Percentiles rank a stretch among this genome's conserved stretches.
Conservation (phyloP, 2,329 filamentous ascomycete species). For the Cytospora piceicola region DNA sequence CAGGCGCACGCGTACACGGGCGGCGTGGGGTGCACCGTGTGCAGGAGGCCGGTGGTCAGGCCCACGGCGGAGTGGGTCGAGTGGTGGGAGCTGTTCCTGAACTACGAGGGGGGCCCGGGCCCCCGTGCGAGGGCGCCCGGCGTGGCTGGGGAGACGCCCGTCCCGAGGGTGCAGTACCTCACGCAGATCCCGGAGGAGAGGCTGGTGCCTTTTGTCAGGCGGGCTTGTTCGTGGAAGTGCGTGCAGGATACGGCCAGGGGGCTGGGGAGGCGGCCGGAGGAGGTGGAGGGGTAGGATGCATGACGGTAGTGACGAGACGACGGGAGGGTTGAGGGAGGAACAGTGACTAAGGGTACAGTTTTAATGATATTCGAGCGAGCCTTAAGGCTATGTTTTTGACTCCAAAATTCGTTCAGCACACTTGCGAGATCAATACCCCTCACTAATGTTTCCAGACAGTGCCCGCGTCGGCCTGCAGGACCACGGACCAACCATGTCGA, state of each 20-base stretch:
- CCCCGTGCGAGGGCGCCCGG: conserved; percentile 2
- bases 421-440: too few species aligned
- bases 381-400: background rate
- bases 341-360: background rate
- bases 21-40: conserved; percentile 56
- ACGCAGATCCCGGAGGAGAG: conserved; percentile 42
- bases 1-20: conserved; percentile 50
- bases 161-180: conserved; percentile 33
- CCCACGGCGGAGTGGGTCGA: conserved; percentile 65
- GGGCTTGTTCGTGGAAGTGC: conserved; percentile 57
- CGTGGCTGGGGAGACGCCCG: background rate
- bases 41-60: conserved; percentile 52
- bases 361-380: conserved; percentile 12
- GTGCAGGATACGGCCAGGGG: conserved; percentile 41
- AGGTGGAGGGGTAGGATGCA: background rate
- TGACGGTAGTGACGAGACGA: background rate
- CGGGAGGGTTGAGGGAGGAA: background rate
- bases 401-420: background rate
- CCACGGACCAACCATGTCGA: too few species aligned
- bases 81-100: conserved; percentile 54
- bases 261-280: background rate
- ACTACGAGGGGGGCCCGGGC: background rate
- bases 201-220: conserved; percentile 51
- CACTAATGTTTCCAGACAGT: too few species aligned
- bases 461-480: too few species aligned